These are phyloP conservation scores for Tetradesmus obliquus DNA, from an alignment of 139 green algal species.

Conservation along the genomic window DNA sequence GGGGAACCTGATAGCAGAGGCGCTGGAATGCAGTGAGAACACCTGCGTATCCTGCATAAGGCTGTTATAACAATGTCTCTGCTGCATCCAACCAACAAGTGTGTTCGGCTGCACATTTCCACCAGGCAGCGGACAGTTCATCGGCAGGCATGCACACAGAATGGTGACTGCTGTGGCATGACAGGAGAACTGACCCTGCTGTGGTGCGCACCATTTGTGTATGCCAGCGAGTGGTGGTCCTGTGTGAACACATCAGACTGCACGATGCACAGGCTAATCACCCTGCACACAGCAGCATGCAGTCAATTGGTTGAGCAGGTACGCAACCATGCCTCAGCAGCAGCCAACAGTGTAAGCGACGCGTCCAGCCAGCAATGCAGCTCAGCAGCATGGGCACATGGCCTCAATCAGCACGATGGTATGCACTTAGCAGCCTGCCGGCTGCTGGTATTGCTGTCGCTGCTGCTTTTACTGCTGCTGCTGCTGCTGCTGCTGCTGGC, in stretches of 20 bases:
- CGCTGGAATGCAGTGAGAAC: too few relatives aligned
- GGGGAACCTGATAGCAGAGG: too few relatives aligned
- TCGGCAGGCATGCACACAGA: too few relatives aligned
- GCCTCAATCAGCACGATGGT: not conserved
- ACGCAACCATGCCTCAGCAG: not conserved
- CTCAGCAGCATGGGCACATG: not conserved
- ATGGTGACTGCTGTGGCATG: not conserved
- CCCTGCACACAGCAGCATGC: conserved; percentile 24
- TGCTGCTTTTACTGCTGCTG: not conserved
- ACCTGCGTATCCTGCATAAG: too few relatives aligned
- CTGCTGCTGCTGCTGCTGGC: not conserved
- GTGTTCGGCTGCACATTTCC: too few relatives aligned
- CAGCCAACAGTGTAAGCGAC: not conserved
- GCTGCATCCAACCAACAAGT: too few relatives aligned
- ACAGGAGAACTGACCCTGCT: not conserved
- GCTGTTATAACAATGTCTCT: too few relatives aligned
- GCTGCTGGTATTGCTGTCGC: not conserved
- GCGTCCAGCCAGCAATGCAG: not conserved
- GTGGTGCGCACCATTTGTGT: conserved; percentile 35
- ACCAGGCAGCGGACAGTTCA: too few relatives aligned
- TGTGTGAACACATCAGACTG: conserved; percentile 43
- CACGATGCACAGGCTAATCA: conserved; percentile 36
- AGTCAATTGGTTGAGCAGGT: not conserved
- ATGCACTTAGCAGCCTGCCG: not conserved
- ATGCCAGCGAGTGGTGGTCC: conserved; percentile 40